These are phyloP conservation scores for Aegle marmelos DNA, from an alignment of 345 rosid species.

Conservation along the genomic window DNA sequence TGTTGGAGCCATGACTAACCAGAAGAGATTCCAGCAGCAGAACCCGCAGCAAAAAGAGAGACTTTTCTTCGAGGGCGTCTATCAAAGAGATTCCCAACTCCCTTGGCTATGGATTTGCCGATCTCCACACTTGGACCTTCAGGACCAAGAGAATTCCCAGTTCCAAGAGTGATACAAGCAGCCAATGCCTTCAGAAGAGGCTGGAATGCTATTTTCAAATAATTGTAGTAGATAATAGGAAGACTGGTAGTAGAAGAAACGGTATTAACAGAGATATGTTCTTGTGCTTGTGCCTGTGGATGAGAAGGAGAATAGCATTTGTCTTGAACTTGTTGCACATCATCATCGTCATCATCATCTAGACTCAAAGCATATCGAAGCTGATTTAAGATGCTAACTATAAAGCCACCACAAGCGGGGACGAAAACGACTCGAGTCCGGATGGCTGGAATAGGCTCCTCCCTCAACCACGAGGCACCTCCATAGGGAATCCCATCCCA, in stretches of 20 bases:
- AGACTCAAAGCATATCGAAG: slow-evolving; percentile 29
- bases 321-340: not conserved
- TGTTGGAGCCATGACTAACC: slow-evolving; percentile 31
- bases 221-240: not conserved
- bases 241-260: too few relatives aligned
- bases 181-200: slow-evolving; percentile 70
- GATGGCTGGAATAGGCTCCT: slow-evolving; percentile 51
- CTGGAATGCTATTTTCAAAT: slow-evolving; percentile 40
- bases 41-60: slow-evolving; percentile 87
- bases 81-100: slow-evolving; percentile 42
- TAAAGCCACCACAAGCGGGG: slow-evolving; percentile 71
- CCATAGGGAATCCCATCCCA: slow-evolving; percentile 89
- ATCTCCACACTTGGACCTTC: slow-evolving; percentile 98
- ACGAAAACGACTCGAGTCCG: slow-evolving; percentile 67
- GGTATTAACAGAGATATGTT: not conserved
- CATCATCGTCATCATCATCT: not conserved
- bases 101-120: slow-evolving; percentile 80
- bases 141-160: slow-evolving; percentile 91
- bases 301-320: not conserved
- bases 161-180: slow-evolving; percentile 86
- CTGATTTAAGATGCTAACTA: slow-evolving; percentile 57
- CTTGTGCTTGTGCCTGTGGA: not conserved
- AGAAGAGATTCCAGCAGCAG: slow-evolving; percentile 89
- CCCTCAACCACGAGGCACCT: slow-evolving; percentile 86
- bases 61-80: slow-evolving; percentile 40